Conservation (phyloP, 2,329 filamentous ascomycete species). For the Ophiostoma triangulosporum region DNA sequence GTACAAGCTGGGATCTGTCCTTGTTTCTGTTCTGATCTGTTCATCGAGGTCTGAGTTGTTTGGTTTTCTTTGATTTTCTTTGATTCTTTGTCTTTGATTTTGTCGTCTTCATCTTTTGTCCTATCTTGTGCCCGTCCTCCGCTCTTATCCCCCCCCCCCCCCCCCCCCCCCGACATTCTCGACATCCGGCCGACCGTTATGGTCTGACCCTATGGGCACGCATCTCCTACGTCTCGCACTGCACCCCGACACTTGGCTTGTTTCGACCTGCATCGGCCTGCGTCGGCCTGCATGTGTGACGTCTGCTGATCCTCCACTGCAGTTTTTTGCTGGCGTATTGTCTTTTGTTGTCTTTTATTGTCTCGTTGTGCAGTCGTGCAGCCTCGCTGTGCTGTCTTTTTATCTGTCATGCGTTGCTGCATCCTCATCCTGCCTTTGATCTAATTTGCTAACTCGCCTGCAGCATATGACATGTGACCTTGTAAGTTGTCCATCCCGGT, state of each 20-base stretch:
- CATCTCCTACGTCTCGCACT: not conserved
- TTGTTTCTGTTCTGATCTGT: no score
- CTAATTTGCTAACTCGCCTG: constrained; percentile 15
- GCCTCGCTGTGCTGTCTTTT: not conserved
- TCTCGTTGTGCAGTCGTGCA: not conserved
- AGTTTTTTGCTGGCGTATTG: not conserved
- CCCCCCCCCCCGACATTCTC: no score
- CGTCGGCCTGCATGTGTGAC: not conserved
- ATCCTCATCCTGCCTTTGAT: constrained; percentile 8
- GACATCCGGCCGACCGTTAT: not conserved
- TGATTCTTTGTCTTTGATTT: not conserved
- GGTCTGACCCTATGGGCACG: no score
- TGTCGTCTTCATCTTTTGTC: not conserved
- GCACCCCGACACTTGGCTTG: not conserved
- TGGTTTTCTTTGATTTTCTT: constrained; percentile 17
- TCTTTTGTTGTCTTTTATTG: not conserved
- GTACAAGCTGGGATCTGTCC: constrained; percentile 18
- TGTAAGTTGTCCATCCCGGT: constrained; percentile 50
- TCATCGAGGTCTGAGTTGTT: no score
- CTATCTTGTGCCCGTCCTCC: no score
- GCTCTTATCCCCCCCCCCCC: no score
- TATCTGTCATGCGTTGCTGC: not conserved
- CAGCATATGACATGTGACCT: constrained; percentile 90
- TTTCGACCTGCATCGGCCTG: not conserved
- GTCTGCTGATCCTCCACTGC: not conserved